Percentiles rank a stretch among this genome's conserved stretches.
These are phyloP conservation scores for Sclerotinia subarctica DNA, from an alignment of 2,329 filamentous ascomycete genomes.

Conservation along the genomic window DNA sequence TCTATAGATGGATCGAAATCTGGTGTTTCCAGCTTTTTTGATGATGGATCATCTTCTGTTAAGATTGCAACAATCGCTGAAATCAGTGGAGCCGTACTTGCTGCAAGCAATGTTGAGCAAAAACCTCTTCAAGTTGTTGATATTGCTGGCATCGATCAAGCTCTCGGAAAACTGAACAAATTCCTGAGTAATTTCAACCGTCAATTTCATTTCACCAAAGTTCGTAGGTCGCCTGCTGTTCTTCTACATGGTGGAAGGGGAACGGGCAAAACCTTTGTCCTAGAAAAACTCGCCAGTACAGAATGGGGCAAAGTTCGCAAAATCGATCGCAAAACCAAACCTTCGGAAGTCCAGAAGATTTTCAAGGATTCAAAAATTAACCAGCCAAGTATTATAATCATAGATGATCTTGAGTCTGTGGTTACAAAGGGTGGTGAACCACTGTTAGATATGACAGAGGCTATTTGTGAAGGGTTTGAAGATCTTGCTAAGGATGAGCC, in stretches of 20 bases:
- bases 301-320: conserved; percentile 69
- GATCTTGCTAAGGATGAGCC: conserved; percentile 44
- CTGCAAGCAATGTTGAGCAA: conserved; percentile 19
- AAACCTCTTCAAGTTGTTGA: conserved; percentile 46
- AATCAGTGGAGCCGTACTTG: conserved; percentile 16
- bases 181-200: conserved; percentile 57
- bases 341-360: conserved; percentile 58
- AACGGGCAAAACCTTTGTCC: conserved; percentile 77
- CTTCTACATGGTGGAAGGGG: conserved; percentile 74
- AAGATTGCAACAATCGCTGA: conserved; percentile 28
- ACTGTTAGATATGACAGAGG: conserved; percentile 49
- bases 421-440: conserved; percentile 58
- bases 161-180: conserved; percentile 63
- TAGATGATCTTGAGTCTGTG: conserved; percentile 73
- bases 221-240: conserved; percentile 40
- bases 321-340: conserved; percentile 55
- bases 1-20: conserved; percentile 50
- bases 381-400: conserved; percentile 73
- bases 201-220: conserved; percentile 33
- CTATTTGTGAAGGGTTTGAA: conserved; percentile 55
- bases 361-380: conserved; percentile 67
- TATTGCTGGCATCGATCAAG: conserved; percentile 65
- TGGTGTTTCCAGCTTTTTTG: conserved; percentile 40
- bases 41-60: conserved; percentile 28
- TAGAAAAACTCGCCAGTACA: conserved; percentile 63